Evolutionary conservation across 192 early-diverging fungal species (phyloP), one percentile per base, ranked within the genome.

Genomic region (Coemansia sp.): DNA sequence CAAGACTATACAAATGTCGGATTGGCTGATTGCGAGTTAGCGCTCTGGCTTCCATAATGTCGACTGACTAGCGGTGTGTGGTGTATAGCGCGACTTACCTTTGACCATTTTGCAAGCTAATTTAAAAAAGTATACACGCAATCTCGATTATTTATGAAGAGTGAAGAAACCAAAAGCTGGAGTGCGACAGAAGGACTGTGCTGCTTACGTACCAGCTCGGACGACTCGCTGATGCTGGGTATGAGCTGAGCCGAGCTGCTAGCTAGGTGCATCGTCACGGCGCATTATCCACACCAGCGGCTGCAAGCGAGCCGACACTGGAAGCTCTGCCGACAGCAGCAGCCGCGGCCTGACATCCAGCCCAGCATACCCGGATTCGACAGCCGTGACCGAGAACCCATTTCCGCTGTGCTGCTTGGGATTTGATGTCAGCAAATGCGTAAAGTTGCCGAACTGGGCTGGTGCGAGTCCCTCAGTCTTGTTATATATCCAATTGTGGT

Each of bases 401-500:
- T 35, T 20, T 2, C 15, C 10, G 8, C 4, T 21, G 26, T 75
- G 54, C n/a, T 12, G 19, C 27, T 52, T 34, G 12, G 72, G 66
- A 9, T 53, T 27, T 1, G 65, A 64, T 9, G 72, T 68, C 19
- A 75, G 50, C 38, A 75, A 45, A 32, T 75, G 62, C 2, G 65
- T 61, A 25, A 50, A 75, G 39, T 49, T 50, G 0, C 34, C 42
- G 45, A 61, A 75, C n/a, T 64, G 55, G 22, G 22, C 30, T 5
- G 62, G 61, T 15, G 28, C 43, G 35, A 75, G 38, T 11, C 8
- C 50, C 62, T 91, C 89, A 23, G 82, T 69, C 60, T 89, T 91
- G 61, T 70, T 80, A 46, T 91, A 91, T 10, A 49, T 36, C 88
- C 88, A 90, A 28, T 66, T 64, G 12, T 64, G 8, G 1, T 64